Evolutionary conservation across 2,329 filamentous ascomycete species (phyloP), one percentile per base, ranked within the genome.

Genomic region (Sclerotinia borealis): DNA sequence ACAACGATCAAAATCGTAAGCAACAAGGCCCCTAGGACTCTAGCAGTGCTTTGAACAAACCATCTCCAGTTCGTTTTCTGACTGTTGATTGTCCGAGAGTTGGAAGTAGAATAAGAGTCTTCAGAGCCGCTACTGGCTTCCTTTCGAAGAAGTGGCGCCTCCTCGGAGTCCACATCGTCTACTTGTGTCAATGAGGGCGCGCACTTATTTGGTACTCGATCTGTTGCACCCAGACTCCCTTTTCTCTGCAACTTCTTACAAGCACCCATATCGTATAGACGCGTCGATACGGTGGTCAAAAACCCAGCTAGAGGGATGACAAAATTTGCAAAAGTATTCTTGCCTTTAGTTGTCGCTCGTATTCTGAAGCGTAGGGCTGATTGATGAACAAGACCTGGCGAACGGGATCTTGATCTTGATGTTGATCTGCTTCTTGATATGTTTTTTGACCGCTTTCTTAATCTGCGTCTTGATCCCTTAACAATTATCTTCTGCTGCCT

Each of bases 1-100:
- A 68, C n/a, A 51, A 72, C 63, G n/a, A 74, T 66, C 1, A 70
- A 59, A 34, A 66, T 67, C n/a, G 68, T 64, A 36, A 72, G 59
- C 19, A 70, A 36, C 39, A 48, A 37, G 17, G 64, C 66, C 51
- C 71, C 66, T 39, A 68, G 68, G 54, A 74, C 64, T 34, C 62
- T 55, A 29, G 70, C 67, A 10, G 69, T 69, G 66, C 72, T 70
- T 10, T 64, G 63, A 36, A 64, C 62, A 22, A 69, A 36, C 68
- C 67, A 69, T 59, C 37, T 62, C 49, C 31, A 39, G 34, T 47
- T 61, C 5, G 31, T 22, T 1, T 25, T 34, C 8, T 17, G 27
- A 45, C 39, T 45, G 34, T 56, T 34, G 19, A 22, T 43, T 56
- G n/a, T 31, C 39, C 39, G 45, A 3, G 39, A 45, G 37, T 10